Conservation (phyloP, 2,329 filamentous ascomycete species). For the Aureobasidium melanogenum region DNA sequence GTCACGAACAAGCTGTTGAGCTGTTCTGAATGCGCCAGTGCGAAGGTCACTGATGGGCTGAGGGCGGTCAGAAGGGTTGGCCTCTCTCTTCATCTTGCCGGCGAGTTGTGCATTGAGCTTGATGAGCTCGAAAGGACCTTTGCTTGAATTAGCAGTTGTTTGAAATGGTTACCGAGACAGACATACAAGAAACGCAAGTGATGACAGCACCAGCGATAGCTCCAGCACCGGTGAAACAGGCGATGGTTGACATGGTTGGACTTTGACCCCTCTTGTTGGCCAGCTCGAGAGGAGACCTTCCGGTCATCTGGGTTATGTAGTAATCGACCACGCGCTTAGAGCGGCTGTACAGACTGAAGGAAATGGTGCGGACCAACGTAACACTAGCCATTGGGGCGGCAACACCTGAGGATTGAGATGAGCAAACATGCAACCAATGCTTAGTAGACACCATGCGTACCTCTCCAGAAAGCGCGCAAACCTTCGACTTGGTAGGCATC, state of each 20-base stretch:
- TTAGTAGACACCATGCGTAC: constrained; percentile 32
- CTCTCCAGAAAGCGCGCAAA: constrained; percentile 42
- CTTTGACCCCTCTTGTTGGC: constrained; percentile 62
- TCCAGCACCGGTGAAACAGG: constrained; percentile 69
- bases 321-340: constrained; percentile 64
- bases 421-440: constrained; percentile 2
- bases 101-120: constrained; percentile 82
- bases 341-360: constrained; percentile 72
- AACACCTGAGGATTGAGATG: constrained; percentile 46
- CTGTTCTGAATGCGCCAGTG: constrained; percentile 41
- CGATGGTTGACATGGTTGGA: constrained; percentile 63
- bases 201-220: constrained; percentile 73
- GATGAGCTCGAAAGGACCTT: constrained; percentile 78
- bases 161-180: background rate
- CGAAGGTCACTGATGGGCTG: constrained; percentile 14
- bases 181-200: constrained; percentile 63
- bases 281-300: constrained; percentile 63
- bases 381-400: constrained; percentile 72
- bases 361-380: constrained; percentile 67
- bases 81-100: constrained; percentile 56
- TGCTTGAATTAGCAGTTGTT: background rate
- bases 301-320: constrained; percentile 56
- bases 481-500: constrained; percentile 57
- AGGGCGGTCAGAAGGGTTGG: constrained; percentile 8
- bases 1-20: constrained; percentile 67